Percentiles rank a stretch among this genome's conserved stretches.
phyloP scores from a whole-genome alignment of 306 rosid species.

The Oemleria cerasiformis region DNA sequence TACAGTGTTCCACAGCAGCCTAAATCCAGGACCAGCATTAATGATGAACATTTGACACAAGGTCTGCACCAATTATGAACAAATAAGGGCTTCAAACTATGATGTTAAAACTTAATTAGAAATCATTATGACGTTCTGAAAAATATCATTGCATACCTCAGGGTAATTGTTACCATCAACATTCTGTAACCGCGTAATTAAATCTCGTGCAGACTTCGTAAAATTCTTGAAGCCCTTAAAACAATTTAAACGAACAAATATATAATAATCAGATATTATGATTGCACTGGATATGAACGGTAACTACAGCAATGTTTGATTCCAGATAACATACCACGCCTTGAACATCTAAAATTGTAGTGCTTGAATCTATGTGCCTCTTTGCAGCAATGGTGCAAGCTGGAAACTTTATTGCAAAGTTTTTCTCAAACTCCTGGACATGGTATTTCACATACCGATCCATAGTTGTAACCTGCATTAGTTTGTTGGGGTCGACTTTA shows the following conservation, averaged over 20 bases:
- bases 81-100: slow-evolving; percentile 4
- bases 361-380: slow-evolving; percentile 95
- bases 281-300: background rate
- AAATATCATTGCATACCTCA: slow-evolving; percentile 48
- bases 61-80: slow-evolving; percentile 52
- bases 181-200: slow-evolving; percentile 75
- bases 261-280: slow-evolving; percentile 5
- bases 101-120: slow-evolving; percentile 1
- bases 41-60: slow-evolving; percentile 93
- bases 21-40: slow-evolving; percentile 97
- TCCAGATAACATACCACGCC: slow-evolving; percentile 80
- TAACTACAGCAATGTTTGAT: slow-evolving; percentile 16
- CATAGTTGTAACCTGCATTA: slow-evolving; percentile 88
- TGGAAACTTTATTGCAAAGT: slow-evolving; percentile 84
- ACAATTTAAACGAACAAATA: slow-evolving; percentile 25
- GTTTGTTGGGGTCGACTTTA: slow-evolving; percentile 84
- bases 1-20: slow-evolving; percentile 84
- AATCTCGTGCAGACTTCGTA: slow-evolving; percentile 86
- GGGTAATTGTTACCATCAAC: slow-evolving; percentile 96
- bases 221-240: slow-evolving; percentile 87
- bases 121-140: slow-evolving; percentile 1
- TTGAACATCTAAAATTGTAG: slow-evolving; percentile 92
- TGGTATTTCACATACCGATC: slow-evolving; percentile 92
- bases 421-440: slow-evolving; percentile 82
- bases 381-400: slow-evolving; percentile 95